These are phyloP conservation scores for Brassica hybrid DNA, from an alignment of 441 rosid genomes.

Conservation along the genomic window DNA sequence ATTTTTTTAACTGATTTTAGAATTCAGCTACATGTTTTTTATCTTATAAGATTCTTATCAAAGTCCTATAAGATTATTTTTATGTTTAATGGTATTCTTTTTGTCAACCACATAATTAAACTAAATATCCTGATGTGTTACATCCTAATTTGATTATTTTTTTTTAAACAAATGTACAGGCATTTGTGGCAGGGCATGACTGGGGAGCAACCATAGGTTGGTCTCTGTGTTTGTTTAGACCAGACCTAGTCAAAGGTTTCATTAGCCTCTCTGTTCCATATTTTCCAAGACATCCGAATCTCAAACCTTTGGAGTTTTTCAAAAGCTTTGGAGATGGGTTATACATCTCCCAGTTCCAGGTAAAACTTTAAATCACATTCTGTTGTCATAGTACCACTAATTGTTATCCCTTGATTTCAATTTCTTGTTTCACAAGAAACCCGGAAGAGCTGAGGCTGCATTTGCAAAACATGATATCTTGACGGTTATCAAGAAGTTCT, in stretches of 20 bases:
- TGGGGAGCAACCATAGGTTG: conserved; percentile 73
- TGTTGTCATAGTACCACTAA: not conserved
- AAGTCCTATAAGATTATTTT: too few species aligned
- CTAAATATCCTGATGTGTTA: not conserved
- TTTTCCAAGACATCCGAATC: conserved; percentile 50
- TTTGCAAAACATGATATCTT: conserved; percentile 63
- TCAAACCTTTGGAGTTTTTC: conserved; percentile 42
- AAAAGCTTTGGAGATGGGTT: conserved; percentile 57
- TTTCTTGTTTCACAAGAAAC: conserved; percentile 47
- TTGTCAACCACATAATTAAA: not conserved
- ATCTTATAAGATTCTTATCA: not conserved
- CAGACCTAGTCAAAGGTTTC: conserved; percentile 70
- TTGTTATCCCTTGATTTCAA: not conserved
- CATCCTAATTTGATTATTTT: too few species aligned
- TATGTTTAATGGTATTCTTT: not conserved
- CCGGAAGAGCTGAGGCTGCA: conserved; percentile 81
- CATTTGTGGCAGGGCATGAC: conserved; percentile 75
- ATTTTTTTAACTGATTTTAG: too few species aligned
- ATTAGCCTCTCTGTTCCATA: conserved; percentile 59
- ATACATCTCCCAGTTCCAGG: conserved; percentile 74
- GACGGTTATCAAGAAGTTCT: conserved; percentile 74
- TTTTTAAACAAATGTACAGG: conserved; percentile 45
- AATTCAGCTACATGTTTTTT: too few species aligned
- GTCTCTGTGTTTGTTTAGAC: conserved; percentile 61
- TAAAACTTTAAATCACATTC: conserved; percentile 17